Base-by-base conservation (phyloP, 768 basidiomycete species). In the Clavaria fumosa region DNA sequence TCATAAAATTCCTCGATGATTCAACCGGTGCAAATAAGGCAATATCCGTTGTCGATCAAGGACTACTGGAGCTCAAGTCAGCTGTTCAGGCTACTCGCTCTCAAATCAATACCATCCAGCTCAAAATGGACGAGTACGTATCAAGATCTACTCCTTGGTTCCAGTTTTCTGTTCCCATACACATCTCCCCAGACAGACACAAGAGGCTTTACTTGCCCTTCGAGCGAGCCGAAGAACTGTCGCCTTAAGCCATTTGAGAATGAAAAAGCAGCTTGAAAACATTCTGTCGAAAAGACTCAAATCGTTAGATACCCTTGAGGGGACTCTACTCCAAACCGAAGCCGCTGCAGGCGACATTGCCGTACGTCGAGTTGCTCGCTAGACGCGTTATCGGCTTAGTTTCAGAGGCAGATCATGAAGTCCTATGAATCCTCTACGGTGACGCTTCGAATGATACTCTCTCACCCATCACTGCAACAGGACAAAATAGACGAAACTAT, bases 321-420 rank as follows among this genome's bases (percentile, higher is more conserved):
- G 71, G 9, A 88, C 89, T 0, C 54, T 95, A 24, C 60, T 85
- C 31, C 69, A 72, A 31, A 85, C 96, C 4, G 88, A 97, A 57
- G 70, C 76, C 3, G 84, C 90, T n/a, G 83, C 83, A 20, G 79
- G 78, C 2, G 83, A 96, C 54, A 66, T 90, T 7, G 78, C 88
- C 64, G 90, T 90, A 51, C 30, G 60, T 50, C 26, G 39, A 37
- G 11, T 11, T 37, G 30, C 31, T 28, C 26, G n/a, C 37, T 27
- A 23, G 22, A n/a, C 4, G 11, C 14, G 26, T 35, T 38, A 20
- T 5, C 2, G 33, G 2, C 22, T 35, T 35, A 40, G 14, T 37
- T 30, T 5, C 35, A 40, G 41, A 35, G n/a, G 37, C 45, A 90
- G 86, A 82, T 95, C 35, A 75, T 97, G 72, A 72, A 70, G 46